phyloP scores from a whole-genome alignment of 257 asterid genomes.

The Lantana camara region DNA sequence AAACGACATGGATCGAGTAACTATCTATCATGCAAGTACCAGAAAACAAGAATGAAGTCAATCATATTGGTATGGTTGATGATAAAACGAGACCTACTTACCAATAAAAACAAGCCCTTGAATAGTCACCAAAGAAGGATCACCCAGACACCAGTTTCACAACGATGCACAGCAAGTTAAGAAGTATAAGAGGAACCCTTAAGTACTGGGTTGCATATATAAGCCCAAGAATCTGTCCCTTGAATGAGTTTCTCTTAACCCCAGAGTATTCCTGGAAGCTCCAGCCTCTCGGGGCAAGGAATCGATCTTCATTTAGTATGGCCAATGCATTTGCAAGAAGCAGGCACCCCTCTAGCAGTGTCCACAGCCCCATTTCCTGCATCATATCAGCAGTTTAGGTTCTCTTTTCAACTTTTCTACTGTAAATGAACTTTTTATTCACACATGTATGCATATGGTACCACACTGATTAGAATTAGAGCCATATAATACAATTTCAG shows the following conservation, averaged over 20 bases:
- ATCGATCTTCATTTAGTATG: conserved; percentile 90
- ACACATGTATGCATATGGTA: not conserved
- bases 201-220: conserved; percentile 82
- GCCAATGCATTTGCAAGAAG: conserved; percentile 95
- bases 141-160: conserved; percentile 86
- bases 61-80: too few species aligned
- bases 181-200: conserved; percentile 78
- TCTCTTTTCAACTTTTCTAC: not conserved
- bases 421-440: not conserved
- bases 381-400: conserved; percentile 16
- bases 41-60: too few species aligned
- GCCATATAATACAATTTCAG: too few species aligned
- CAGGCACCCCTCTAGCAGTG: conserved; percentile 82
- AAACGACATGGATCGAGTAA: too few species aligned
- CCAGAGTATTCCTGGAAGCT: conserved; percentile 95
- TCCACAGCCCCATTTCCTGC: conserved; percentile 93
- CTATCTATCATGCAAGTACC: too few species aligned
- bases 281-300: conserved; percentile 94
- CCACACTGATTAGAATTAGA: not conserved
- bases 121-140: conserved; percentile 32
- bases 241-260: conserved; percentile 72
- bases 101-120: conserved; percentile 28
- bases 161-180: conserved; percentile 75
- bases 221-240: conserved; percentile 93
- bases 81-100: conserved; percentile 19